Evolutionary conservation across 108 stramenopile genomes (phyloP).

Genomic region (Asterionellopsis glacialis): DNA sequence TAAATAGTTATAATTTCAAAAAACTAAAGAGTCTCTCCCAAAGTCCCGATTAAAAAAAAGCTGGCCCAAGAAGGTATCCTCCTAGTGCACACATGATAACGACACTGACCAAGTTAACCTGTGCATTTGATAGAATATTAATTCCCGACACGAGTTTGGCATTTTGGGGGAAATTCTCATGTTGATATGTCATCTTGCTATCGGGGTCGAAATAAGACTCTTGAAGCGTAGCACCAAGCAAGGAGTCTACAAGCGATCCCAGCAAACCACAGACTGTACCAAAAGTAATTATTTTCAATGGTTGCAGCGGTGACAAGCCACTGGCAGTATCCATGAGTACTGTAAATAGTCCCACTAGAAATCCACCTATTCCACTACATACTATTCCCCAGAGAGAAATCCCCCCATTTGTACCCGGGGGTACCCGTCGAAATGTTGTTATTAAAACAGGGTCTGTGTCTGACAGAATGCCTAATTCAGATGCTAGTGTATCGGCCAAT

Average conservation of each 20-base stretch:
- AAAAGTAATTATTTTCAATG: slow-evolving; percentile 29
- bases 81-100: slow-evolving; percentile 48
- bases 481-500: slow-evolving; percentile 77
- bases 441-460: slow-evolving; percentile 50
- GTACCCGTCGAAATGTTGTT: slow-evolving; percentile 55
- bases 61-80: slow-evolving; percentile 50
- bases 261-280: slow-evolving; percentile 50
- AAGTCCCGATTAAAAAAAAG: no score
- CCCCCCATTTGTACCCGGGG: slow-evolving; percentile 83
- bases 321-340: slow-evolving; percentile 30
- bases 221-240: slow-evolving; percentile 78
- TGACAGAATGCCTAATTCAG: slow-evolving; percentile 75
- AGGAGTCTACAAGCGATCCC: slow-evolving; percentile 68
- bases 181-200: slow-evolving; percentile 45
- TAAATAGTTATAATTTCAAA: no score
- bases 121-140: slow-evolving; percentile 66
- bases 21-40: no score
- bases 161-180: not conserved
- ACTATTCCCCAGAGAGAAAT: slow-evolving; percentile 50
- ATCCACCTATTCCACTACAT: slow-evolving; percentile 61
- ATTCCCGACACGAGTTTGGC: slow-evolving; percentile 31
- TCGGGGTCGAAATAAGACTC: slow-evolving; percentile 58
- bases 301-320: slow-evolving; percentile 27
- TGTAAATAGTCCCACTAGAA: slow-evolving; percentile 54
- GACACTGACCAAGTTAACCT: slow-evolving; percentile 75